Evolutionary conservation across 306 rosid species (phyloP).

Genomic region (Malus sieversii): DNA sequence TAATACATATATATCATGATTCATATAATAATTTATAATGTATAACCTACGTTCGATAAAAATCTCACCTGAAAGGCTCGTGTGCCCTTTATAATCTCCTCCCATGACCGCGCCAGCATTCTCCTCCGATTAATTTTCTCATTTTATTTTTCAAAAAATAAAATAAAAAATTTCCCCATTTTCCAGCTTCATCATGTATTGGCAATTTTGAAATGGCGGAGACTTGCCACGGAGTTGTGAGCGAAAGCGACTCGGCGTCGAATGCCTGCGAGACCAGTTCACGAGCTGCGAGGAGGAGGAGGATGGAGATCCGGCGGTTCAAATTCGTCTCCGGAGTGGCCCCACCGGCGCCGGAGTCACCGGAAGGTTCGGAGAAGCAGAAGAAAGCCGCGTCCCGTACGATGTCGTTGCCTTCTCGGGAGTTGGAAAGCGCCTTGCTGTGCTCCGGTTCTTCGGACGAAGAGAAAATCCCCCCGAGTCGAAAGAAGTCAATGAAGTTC

Average conservation of each 20-base stretch:
- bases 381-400: constrained; percentile 17
- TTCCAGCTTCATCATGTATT: background rate
- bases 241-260: constrained; percentile 13
- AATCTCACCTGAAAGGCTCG: too few relatives aligned
- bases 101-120: constrained; percentile 7
- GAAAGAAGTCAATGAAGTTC: background rate
- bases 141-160: background rate
- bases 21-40: rapidly evolving
- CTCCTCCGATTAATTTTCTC: background rate
- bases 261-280: constrained; percentile 12
- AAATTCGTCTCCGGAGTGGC: constrained; percentile 32
- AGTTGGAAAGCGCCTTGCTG: constrained; percentile 20
- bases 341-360: background rate
- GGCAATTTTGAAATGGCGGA: constrained; percentile 30
- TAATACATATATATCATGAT: too few relatives aligned
- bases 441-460: constrained; percentile 6
- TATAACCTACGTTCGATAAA: too few relatives aligned
- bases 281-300: constrained; percentile 42
- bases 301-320: constrained; percentile 44
- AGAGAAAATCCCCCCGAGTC: constrained; percentile 7
- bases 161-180: too few relatives aligned
- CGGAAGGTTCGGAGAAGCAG: constrained; percentile 15
- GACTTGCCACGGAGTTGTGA: constrained; percentile 30
- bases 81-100: background rate
- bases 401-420: constrained; percentile 9